These are phyloP conservation scores for Calonectria multiphialidica DNA, from an alignment of 2,329 filamentous ascomycete genomes.

Conservation along the genomic window DNA sequence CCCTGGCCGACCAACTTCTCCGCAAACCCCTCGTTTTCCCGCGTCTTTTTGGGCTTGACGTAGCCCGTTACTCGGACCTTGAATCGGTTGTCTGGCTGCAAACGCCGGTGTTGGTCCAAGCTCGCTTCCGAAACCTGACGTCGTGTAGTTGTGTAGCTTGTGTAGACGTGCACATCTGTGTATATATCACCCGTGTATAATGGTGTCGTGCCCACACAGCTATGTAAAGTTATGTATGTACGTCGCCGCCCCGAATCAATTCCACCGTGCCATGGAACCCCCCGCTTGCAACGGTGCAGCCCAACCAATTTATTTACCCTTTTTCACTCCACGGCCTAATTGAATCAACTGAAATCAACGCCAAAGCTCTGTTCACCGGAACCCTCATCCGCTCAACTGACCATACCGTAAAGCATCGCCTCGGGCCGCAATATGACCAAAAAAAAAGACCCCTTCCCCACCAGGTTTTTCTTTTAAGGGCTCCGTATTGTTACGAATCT, in stretches of 20 bases:
- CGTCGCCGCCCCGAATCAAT: background rate
- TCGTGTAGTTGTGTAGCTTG: background rate
- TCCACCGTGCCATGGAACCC: background rate
- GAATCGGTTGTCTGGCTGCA: background rate
- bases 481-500: constrained; percentile 1
- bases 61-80: background rate
- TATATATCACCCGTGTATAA: background rate
- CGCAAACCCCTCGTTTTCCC: background rate
- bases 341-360: constrained; percentile 4
- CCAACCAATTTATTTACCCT: background rate
- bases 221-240: background rate
- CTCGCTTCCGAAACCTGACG: background rate
- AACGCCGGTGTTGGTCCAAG: background rate
- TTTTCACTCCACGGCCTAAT: background rate
- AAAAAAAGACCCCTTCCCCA: background rate
- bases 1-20: constrained; percentile 34
- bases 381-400: background rate
- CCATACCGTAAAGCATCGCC: background rate
- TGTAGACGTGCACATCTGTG: background rate
- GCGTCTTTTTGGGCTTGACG: background rate
- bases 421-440: background rate
- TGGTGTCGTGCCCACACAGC: background rate
- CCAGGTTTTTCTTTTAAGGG: background rate
- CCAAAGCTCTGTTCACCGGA: constrained; percentile 2
- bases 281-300: background rate